Conservation (phyloP, 177 flowering plant genomes). For the Tripterygium wilfordii region DNA sequence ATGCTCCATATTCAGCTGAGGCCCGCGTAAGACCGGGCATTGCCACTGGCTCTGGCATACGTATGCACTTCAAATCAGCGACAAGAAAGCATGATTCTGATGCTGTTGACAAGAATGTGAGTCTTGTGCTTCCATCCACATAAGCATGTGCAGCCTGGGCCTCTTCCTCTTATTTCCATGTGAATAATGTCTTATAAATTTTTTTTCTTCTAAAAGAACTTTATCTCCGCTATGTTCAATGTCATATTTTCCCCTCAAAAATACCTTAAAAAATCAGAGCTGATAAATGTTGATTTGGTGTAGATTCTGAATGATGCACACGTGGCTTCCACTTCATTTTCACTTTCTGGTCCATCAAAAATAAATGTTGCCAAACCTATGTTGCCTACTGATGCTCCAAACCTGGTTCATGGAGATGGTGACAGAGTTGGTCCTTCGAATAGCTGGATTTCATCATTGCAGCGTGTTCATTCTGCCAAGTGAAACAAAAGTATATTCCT, state of each 20-base stretch:
- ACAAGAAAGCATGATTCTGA: constrained; percentile 40
- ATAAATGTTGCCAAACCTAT: constrained; percentile 43
- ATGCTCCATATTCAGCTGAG: constrained; percentile 42
- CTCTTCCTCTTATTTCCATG: too few species aligned
- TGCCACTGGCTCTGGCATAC: constrained; percentile 51
- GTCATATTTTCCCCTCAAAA: too few species aligned
- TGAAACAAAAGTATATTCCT: too few species aligned
- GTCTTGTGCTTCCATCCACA: too few species aligned
- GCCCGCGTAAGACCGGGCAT: constrained; percentile 41
- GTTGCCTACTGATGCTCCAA: constrained; percentile 44
- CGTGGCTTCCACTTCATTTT: constrained; percentile 54
- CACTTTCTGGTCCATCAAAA: constrained; percentile 47
- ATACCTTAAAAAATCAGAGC: neutral
- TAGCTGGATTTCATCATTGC: constrained; percentile 84
- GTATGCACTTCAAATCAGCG: constrained; percentile 62
- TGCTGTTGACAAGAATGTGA: constrained; percentile 55
- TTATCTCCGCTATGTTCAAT: too few species aligned
- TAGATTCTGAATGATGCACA: constrained; percentile 38
- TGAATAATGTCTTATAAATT: too few species aligned
- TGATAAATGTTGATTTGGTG: neutral
- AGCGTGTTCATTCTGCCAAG: constrained; percentile 73
- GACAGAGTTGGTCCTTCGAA: constrained; percentile 59
- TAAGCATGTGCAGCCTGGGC: too few species aligned
- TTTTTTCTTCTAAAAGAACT: too few species aligned
- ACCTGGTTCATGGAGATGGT: constrained; percentile 37